These are phyloP conservation scores for Trametes pubescens DNA, from an alignment of 1,284 basidiomycete genomes.

Conservation along the genomic window DNA sequence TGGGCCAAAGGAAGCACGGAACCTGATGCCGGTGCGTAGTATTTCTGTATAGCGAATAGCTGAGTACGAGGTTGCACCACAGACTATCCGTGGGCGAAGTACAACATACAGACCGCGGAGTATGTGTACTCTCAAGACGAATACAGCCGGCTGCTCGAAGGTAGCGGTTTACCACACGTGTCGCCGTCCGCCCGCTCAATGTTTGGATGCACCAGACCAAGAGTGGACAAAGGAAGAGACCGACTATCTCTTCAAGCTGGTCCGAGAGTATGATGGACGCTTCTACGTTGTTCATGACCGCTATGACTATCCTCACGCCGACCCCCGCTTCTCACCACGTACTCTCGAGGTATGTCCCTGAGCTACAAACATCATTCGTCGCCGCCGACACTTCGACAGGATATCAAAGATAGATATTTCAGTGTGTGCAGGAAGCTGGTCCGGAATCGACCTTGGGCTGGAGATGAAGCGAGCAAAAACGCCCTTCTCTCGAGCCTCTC, in stretches of 20 bases:
- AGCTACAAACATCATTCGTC: neutral
- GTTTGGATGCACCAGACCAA: slow-evolving; percentile 56
- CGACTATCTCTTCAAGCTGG: slow-evolving; percentile 88
- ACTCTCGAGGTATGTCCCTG: slow-evolving; percentile 69
- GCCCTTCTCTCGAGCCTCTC: slow-evolving; percentile 75
- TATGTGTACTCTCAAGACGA: slow-evolving; percentile 93
- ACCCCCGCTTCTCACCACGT: slow-evolving; percentile 51
- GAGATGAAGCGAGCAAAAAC: slow-evolving; percentile 77
- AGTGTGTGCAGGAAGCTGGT: slow-evolving; percentile 91
- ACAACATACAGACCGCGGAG: slow-evolving; percentile 73
- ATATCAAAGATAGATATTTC: slow-evolving; percentile 95
- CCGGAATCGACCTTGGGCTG: slow-evolving; percentile 82
- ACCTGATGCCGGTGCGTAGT: slow-evolving; percentile 58
- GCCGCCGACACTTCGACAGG: slow-evolving; percentile 54
- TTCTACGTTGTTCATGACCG: slow-evolving; percentile 94
- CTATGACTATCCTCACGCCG: slow-evolving; percentile 70
- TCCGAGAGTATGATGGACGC: slow-evolving; percentile 86
- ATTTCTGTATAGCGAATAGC: neutral
- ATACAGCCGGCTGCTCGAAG: slow-evolving; percentile 84
- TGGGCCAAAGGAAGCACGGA: slow-evolving; percentile 73
- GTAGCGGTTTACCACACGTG: slow-evolving; percentile 47
- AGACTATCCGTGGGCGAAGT: slow-evolving; percentile 85
- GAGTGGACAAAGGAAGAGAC: slow-evolving; percentile 97
- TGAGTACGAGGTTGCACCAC: slow-evolving; percentile 1
- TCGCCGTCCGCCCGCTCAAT: neutral